Evolutionary conservation across 768 basidiomycete species (phyloP), one percentile per base, ranked within the genome.

Genomic region (Naganishia onofrii): DNA sequence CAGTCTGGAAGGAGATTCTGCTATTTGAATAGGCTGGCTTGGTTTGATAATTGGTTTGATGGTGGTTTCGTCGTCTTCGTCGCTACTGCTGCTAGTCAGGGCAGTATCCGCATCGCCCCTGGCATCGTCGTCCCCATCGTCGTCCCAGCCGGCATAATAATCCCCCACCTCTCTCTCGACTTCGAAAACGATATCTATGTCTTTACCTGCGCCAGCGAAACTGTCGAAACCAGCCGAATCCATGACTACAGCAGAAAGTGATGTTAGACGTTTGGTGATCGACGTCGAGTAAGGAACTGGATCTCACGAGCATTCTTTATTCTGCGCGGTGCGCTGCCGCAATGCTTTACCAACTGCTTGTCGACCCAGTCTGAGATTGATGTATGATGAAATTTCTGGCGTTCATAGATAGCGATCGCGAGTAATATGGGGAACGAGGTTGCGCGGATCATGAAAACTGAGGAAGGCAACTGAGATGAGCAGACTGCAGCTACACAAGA

Each of bases 371-470:
- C 91, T 71, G 87, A 86, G 73, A 94, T 87, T 28, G 85, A 86
- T 0, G 87, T 87, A 4, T 84, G 85, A 26, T 82, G 84, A 80
- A 91, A 91, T 1, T 89, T 86, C 78, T 93, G 90, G 19, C 93
- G 86, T 81, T 95, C 93, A 76, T 94, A 95, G 66, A 89, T 82
- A 2, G 92, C 89, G 64, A 96, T 92, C 21, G 83, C 71, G 46
- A 96, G 80, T 44, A 97, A 83, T 19, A 93, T 86, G 0, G 93
- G 93, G 75, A 95, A 90, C 74, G 89, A 92, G 5, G 92, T 92
- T 31, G 71, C 71, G n/a, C 76, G 64, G 42, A 75, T 72, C 67
- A 75, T 53, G 58, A 53, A 57, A 34, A 73, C 53, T 70, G 71
- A 7, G 36, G 32, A 34, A 42, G 31, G 12, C 34, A 57, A 55